A percentile compares a stretch with the other conserved stretches of the same genome.
phyloP scores from a whole-genome alignment of 164 flowering plant genomes.

The Nymphaea thermarum region DNA sequence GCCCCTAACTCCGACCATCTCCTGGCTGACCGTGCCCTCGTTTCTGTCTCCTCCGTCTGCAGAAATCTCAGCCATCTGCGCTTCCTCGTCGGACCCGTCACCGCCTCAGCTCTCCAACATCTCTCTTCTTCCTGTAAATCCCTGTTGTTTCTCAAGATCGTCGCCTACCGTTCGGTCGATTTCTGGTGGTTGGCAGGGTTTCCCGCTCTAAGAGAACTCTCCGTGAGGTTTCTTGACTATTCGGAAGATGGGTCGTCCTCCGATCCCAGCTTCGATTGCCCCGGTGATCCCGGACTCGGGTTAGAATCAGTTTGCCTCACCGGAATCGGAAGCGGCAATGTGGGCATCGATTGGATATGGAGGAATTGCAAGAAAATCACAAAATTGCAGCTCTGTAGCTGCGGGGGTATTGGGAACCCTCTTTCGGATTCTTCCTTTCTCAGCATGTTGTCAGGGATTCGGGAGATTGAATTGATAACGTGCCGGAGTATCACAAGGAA shows the following conservation, averaged over 20 bases:
- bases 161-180: conserved; percentile 26
- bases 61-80: conserved; percentile 28
- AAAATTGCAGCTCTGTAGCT: conserved; percentile 35
- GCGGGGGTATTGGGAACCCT: conserved; percentile 44
- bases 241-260: background rate
- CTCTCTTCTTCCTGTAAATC: conserved; percentile 28
- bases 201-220: conserved; percentile 28
- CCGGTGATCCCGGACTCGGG: conserved; percentile 12
- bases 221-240: conserved; percentile 4
- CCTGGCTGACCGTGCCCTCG: conserved; percentile 18
- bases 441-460: conserved; percentile 24
- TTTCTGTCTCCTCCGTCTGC: conserved; percentile 21
- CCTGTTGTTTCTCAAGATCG: conserved; percentile 32
- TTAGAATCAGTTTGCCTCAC: conserved; percentile 44
- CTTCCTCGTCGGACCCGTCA: conserved; percentile 29
- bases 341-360: conserved; percentile 55
- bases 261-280: background rate
- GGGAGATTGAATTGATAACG: conserved; percentile 53
- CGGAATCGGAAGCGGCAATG: conserved; percentile 36
- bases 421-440: conserved; percentile 19
- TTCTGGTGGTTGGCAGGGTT: conserved; percentile 38
- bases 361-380: conserved; percentile 38
- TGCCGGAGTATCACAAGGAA: conserved; percentile 47
- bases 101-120: conserved; percentile 19
- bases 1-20: conserved; percentile 1